A percentile compares a stretch with the other conserved stretches of the same genome.
Conservation (phyloP, 257 asterid species). For the Solanum microdontum region DNA sequence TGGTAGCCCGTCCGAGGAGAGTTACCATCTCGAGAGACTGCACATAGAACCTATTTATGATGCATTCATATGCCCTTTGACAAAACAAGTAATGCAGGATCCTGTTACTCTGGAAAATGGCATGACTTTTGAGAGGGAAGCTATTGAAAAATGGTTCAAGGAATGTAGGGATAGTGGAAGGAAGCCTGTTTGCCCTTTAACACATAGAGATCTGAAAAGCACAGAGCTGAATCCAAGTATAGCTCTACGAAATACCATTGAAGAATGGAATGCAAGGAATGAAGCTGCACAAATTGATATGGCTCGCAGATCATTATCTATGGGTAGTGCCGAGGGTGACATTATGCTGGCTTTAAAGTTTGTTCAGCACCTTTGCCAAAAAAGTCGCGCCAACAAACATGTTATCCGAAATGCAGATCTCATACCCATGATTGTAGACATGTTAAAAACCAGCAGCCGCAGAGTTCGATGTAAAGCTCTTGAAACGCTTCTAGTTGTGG, state of each 20-base stretch:
- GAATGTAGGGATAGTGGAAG: conserved; percentile 65
- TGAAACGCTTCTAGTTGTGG: conserved; percentile 76
- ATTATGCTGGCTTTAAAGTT: conserved; percentile 53
- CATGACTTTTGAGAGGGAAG: conserved; percentile 84
- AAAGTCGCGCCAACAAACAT: conserved; percentile 48
- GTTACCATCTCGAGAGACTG: conserved; percentile 62
- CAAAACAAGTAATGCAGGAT: conserved; percentile 88
- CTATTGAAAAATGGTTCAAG: conserved; percentile 82
- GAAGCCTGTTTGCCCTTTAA: conserved; percentile 64
- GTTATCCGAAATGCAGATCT: conserved; percentile 60
- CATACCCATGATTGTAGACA: conserved; percentile 70
- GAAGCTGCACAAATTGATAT: conserved; percentile 88
- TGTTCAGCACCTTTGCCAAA: conserved; percentile 57
- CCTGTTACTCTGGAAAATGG: conserved; percentile 88
- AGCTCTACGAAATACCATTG: conserved; percentile 76
- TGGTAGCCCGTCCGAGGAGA: conserved; percentile 67
- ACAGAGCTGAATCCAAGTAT: conserved; percentile 78
- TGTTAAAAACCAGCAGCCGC: conserved; percentile 62
- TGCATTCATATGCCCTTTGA: conserved; percentile 73
- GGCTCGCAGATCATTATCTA: conserved; percentile 58
- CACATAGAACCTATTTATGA: conserved; percentile 80
- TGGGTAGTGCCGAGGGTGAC: conserved; percentile 52
- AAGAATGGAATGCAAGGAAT: conserved; percentile 94
- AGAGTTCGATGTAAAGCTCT: conserved; percentile 63
- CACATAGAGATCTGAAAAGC: conserved; percentile 63